phyloP scores from a whole-genome alignment of 2,329 filamentous ascomycete genomes.

The Orbilia blumenaviensis region DNA sequence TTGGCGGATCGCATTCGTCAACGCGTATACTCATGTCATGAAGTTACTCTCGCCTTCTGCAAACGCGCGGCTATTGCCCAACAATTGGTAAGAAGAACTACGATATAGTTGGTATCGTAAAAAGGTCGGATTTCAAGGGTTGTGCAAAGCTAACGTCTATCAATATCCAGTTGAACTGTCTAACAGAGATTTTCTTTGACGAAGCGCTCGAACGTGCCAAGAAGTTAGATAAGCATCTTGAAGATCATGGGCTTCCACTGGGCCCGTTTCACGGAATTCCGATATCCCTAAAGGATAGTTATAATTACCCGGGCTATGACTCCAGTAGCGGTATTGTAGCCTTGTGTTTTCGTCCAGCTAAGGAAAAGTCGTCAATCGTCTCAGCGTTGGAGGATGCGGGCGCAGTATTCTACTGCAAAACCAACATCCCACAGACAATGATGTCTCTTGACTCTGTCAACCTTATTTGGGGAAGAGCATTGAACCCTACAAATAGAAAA shows the following conservation, averaged over 20 bases:
- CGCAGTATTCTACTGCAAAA: conserved; percentile 75
- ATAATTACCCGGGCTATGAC: conserved; percentile 70
- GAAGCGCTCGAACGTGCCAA: conserved; percentile 65
- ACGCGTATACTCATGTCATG: conserved; percentile 57
- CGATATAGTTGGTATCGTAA: too few species aligned
- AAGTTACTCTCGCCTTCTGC: conserved; percentile 65
- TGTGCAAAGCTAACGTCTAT: background rate
- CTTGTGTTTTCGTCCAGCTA: conserved; percentile 69
- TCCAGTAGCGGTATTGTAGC: conserved; percentile 72
- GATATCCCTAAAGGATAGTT: conserved; percentile 74
- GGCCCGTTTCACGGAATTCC: conserved; percentile 73
- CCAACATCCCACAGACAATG: conserved; percentile 72
- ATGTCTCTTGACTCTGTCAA: conserved; percentile 69
- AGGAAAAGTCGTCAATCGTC: conserved; percentile 68
- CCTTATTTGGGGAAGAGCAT: conserved; percentile 70
- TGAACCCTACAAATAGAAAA: conserved; percentile 71
- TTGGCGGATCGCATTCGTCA: conserved; percentile 61
- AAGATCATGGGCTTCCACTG: conserved; percentile 63
- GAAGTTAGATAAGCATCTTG: conserved; percentile 65
- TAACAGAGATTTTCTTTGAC: conserved; percentile 68
- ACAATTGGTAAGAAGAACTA: conserved; percentile 62
- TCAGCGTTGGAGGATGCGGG: conserved; percentile 69
- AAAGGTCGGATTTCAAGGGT: background rate
- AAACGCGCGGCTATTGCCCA: conserved; percentile 66
- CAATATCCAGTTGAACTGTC: conserved; percentile 62